phyloP scores from a whole-genome alignment of 2,329 filamentous ascomycete genomes.

The Cercospora sojina region DNA sequence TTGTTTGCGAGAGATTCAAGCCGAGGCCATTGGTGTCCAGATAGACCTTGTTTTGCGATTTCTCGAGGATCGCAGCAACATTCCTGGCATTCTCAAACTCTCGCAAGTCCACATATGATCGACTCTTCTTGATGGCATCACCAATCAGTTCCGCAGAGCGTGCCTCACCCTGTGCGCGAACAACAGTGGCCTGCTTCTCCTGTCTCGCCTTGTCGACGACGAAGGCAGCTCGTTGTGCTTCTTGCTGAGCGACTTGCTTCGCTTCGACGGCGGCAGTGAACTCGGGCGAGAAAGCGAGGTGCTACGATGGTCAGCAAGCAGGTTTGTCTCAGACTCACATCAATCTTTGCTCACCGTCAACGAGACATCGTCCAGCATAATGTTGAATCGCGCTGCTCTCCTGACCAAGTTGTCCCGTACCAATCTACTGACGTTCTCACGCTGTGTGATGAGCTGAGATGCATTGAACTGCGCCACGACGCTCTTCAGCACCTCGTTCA shows the following conservation, averaged over 20 bases:
- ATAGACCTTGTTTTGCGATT: slow-evolving; percentile 90
- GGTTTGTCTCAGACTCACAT: background rate
- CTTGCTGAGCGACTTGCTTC: slow-evolving; percentile 75
- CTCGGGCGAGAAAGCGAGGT: slow-evolving; percentile 67
- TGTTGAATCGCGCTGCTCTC: slow-evolving; percentile 94
- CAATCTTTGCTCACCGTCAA: slow-evolving; percentile 57
- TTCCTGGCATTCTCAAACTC: slow-evolving; percentile 94
- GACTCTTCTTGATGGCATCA: slow-evolving; percentile 99
- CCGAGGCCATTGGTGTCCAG: slow-evolving; percentile 88
- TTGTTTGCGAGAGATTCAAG: slow-evolving; percentile 67
- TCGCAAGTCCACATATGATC: slow-evolving; percentile 93
- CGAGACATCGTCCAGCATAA: slow-evolving; percentile 94
- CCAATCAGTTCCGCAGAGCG: slow-evolving; percentile 96
- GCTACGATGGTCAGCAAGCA: slow-evolving; percentile 42
- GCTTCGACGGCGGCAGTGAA: slow-evolving; percentile 69
- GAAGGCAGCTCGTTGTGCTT: slow-evolving; percentile 95
- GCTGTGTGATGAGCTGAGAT: slow-evolving; percentile 96
- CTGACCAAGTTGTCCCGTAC: slow-evolving; percentile 90
- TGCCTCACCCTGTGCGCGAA: slow-evolving; percentile 97
- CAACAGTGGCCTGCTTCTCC: slow-evolving; percentile 98
- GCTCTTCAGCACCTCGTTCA: slow-evolving; percentile 98
- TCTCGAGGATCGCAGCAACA: slow-evolving; percentile 86
- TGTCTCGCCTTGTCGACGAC: slow-evolving; percentile 98
- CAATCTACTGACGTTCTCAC: slow-evolving; percentile 89
- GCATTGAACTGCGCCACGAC: slow-evolving; percentile 99